Conservation (phyloP, 352 stramenopile species). For the Phytopythium kandeliae region DNA sequence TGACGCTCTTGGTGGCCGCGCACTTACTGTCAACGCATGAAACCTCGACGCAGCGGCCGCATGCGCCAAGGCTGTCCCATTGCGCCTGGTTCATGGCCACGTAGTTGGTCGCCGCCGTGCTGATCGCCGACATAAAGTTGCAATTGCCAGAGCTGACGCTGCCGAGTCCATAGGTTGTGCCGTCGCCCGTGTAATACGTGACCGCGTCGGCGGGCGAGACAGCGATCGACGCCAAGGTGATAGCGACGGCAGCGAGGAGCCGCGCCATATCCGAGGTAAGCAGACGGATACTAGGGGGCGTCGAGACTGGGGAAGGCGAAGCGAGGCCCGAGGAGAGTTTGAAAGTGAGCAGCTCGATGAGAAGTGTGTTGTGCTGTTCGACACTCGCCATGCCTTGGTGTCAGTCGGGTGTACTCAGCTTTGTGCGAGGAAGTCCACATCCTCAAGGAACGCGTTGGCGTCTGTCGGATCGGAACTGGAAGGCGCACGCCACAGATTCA, state of each 20-base stretch:
- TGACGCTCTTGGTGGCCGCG: constrained; percentile 12
- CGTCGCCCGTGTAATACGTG: constrained; percentile 27
- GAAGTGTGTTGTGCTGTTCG: neutral
- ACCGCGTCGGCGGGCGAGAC: neutral
- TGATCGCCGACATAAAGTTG: constrained; percentile 37
- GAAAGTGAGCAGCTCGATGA: neutral
- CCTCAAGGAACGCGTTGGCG: neutral
- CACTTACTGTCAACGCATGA: constrained; percentile 24
- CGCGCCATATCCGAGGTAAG: neutral
- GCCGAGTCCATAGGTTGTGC: constrained; percentile 39
- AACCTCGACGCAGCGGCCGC: constrained; percentile 40
- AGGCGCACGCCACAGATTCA: too few species aligned
- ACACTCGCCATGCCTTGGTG: neutral
- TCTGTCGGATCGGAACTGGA: neutral
- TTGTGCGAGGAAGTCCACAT: neutral
- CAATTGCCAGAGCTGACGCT: constrained; percentile 34
- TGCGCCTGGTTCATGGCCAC: constrained; percentile 43
- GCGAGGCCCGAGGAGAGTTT: neutral
- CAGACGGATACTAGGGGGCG: neutral
- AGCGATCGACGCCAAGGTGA: neutral
- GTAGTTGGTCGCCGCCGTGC: constrained; percentile 29
- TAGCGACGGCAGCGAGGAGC: neutral
- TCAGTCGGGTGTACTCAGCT: neutral
- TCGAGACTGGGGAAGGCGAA: neutral
- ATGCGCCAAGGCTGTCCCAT: constrained; percentile 29